These are phyloP conservation scores for Trichoderma citrinoviride DNA, from an alignment of 2,329 filamentous ascomycete species.

Conservation along the genomic window DNA sequence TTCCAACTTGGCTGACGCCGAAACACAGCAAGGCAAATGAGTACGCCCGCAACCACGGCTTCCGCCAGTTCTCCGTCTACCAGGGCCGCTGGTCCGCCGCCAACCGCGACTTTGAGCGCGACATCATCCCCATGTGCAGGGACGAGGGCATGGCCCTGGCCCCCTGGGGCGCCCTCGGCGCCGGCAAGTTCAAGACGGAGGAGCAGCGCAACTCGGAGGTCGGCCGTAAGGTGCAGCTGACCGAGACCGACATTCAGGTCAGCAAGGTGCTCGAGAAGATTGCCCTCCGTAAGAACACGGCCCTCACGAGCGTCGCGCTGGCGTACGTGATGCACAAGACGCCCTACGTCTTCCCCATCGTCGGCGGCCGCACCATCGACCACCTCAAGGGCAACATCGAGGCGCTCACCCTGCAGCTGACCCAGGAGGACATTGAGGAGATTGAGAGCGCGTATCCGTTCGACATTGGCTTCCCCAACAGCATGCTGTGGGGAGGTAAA, in stretches of 20 bases:
- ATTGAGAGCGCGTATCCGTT: conserved; percentile 63
- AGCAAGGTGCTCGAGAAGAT: conserved; percentile 50
- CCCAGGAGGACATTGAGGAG: conserved; percentile 59
- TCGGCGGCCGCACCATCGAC: conserved; percentile 66
- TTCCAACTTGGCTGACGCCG: no score
- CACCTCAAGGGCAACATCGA: conserved; percentile 70
- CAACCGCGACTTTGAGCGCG: conserved; percentile 41
- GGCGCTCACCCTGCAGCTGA: conserved; percentile 60
- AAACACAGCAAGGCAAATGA: conserved; percentile 56
- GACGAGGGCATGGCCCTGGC: conserved; percentile 51
- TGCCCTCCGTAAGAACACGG: conserved; percentile 42
- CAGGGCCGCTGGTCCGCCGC: conserved; percentile 44
- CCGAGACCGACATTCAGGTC: conserved; percentile 52
- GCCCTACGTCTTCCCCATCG: conserved; percentile 69
- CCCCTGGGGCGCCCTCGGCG: conserved; percentile 58
- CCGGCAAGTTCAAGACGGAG: conserved; percentile 46
- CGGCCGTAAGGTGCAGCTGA: conserved; percentile 42
- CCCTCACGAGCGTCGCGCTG: conserved; percentile 55
- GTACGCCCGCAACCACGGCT: conserved; percentile 67
- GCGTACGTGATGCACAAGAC: conserved; percentile 73
- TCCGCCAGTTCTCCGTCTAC: conserved; percentile 62
- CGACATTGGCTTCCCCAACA: conserved; percentile 65
- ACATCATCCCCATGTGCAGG: conserved; percentile 45
- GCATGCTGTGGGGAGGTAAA: conserved; percentile 50
- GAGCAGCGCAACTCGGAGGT: conserved; percentile 36